A percentile compares a stretch with the other conserved stretches of the same genome.
These are phyloP conservation scores for Aegle marmelos DNA, from an alignment of 345 rosid genomes.

Conservation along the genomic window DNA sequence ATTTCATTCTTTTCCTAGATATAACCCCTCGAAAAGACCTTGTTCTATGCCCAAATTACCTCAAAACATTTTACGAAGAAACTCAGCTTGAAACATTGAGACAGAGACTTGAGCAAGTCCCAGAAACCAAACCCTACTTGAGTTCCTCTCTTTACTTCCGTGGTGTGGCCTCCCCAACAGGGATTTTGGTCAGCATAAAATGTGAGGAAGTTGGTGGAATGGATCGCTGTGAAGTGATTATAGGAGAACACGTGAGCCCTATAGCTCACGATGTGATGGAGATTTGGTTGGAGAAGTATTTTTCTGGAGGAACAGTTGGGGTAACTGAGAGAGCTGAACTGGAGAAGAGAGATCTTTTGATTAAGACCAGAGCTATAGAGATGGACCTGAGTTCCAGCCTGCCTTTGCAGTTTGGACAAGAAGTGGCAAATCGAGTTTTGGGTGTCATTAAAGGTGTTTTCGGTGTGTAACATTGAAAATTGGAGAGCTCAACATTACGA, in stretches of 20 bases:
- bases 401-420: slow-evolving; percentile 20
- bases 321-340: slow-evolving; percentile 10
- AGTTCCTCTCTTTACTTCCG: slow-evolving; percentile 30
- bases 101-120: slow-evolving; percentile 15
- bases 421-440: slow-evolving; percentile 17
- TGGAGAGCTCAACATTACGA: too few relatives aligned
- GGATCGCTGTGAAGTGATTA: slow-evolving; percentile 1
- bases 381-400: slow-evolving; percentile 22
- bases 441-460: slow-evolving; percentile 11
- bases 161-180: slow-evolving; percentile 14
- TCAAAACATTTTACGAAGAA: slow-evolving; percentile 17
- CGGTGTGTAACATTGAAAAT: neutral
- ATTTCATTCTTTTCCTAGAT: slow-evolving; percentile 18
- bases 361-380: slow-evolving; percentile 20
- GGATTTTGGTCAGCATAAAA: slow-evolving; percentile 20
- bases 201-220: slow-evolving; percentile 5
- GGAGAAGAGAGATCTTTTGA: slow-evolving; percentile 24
- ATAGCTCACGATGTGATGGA: slow-evolving; percentile 13
- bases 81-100: slow-evolving; percentile 12
- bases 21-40: slow-evolving; percentile 23
- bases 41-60: slow-evolving; percentile 23
- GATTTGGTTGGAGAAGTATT: slow-evolving; percentile 16
- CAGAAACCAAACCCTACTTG: slow-evolving; percentile 21
- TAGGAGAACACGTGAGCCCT: neutral
- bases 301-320: neutral